A percentile compares a stretch with the other conserved stretches of the same genome.
Conservation (phyloP, 805 yeast genomes). For the Komagataella ulmi region DNA sequence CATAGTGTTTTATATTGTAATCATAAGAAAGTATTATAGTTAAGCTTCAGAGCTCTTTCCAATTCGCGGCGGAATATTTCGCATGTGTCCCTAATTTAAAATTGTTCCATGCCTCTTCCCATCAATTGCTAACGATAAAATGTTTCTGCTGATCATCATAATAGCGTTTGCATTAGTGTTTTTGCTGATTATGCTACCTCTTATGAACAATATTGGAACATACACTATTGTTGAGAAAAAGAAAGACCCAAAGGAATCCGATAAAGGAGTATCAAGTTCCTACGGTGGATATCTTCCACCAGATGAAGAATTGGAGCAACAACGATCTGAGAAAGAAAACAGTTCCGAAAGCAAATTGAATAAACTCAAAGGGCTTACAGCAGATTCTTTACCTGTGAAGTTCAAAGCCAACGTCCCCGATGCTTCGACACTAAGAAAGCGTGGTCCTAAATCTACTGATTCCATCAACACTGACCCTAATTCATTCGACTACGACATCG, state of each 20-base stretch:
- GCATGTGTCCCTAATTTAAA: too few relatives aligned
- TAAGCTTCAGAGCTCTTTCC: background rate
- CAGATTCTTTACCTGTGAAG: conserved; percentile 15
- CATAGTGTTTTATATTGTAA: background rate
- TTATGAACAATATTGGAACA: conserved; percentile 4
- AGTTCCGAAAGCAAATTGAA: background rate
- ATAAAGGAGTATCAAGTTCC: background rate
- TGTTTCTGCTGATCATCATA: conserved; percentile 1
- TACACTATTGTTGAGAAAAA: conserved; percentile 3
- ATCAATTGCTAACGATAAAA: background rate
- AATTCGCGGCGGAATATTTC: background rate
- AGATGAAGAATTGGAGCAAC: conserved; percentile 10
- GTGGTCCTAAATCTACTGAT: conserved; percentile 1
- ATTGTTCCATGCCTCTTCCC: background rate
- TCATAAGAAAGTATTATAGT: background rate
- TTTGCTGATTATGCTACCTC: conserved; percentile 2
- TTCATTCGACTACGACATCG: conserved; percentile 30
- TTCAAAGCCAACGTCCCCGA: conserved; percentile 9
- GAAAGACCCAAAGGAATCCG: background rate
- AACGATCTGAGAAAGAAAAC: background rate
- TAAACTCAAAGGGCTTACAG: conserved; percentile 11
- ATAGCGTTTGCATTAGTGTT: conserved; percentile 1
- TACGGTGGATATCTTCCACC: conserved; percentile 12
- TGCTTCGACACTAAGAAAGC: conserved; percentile 8
- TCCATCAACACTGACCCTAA: conserved; percentile 10